Base-by-base conservation (phyloP, 1,284 basidiomycete genomes). In the Papiliotrema flavescens region DNA sequence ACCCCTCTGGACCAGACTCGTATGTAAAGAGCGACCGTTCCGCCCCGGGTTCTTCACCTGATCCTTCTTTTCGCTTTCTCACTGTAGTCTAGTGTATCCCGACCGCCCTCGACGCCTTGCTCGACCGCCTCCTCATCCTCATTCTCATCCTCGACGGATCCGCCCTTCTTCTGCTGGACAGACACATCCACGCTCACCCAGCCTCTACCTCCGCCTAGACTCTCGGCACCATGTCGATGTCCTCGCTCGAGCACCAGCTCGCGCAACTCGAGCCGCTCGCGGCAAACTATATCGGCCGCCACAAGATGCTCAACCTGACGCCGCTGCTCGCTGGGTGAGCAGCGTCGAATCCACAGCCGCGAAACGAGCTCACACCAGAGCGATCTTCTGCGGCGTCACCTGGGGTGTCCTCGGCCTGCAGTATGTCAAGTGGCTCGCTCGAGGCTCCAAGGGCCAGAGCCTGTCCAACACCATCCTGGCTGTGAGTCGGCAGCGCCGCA, bases 321-420 rank as follows among this genome's bases (percentile, higher is more conserved):
- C 51, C 51, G 34, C 17, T 52, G 11, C 51, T 52, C 20, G 44
- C 22, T 26, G 51, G 24, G 51, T 52, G 44, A 47, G 51, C 46
- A 3, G 26, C 28, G 5, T 14, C 8, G 14, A 14, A n/a, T 14
- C 24, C n/a, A 17, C 11, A 9, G 19, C 34, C 35, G n/a, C 24
- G 32, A 4, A n/a, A 22, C 39, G 14, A 7, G 22, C 44, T 52
- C 13, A 49, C 23, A 24, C 19, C 28, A 52, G 51, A 15, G 45
- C 51, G 6, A 52, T 52, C 44, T 34, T 53, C 43, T 51, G 54
- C 48, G 51, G 40, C 28, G 51, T 47, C 20, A 57, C 59, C 32
- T 57, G 56, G 32, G 56, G 47, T 32, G 49, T 49, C 11, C 50
- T 40, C 34, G 47, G 41, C 15, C n/a, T 52, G 23, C 51, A 52